Evolutionary conservation across 2,329 filamentous ascomycete species (phyloP).

Genomic region (Cytospora schulzeri): DNA sequence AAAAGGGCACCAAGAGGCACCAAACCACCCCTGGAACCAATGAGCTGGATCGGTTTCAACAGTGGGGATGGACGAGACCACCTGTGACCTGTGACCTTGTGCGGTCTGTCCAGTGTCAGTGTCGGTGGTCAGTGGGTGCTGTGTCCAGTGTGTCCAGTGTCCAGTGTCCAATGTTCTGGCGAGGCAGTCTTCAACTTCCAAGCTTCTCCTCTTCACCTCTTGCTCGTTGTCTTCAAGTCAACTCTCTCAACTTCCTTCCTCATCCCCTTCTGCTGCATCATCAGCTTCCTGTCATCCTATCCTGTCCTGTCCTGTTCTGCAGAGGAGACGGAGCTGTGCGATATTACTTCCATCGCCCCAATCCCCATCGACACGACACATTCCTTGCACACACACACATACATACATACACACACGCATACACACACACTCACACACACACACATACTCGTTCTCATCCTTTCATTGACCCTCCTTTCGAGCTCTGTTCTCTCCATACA

Average conservation of each 20-base stretch:
- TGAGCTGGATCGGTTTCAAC: constrained; percentile 9
- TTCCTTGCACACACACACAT: constrained; percentile 24
- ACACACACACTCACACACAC: not conserved
- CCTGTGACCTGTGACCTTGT: constrained; percentile 9
- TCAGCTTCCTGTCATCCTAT: constrained; percentile 21
- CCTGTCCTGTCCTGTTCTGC: constrained; percentile 13
- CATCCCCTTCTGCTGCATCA: constrained; percentile 9
- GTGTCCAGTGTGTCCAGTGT: constrained; percentile 1
- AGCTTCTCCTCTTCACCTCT: constrained; percentile 22
- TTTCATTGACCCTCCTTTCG: constrained; percentile 30
- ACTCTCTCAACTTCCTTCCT: constrained; percentile 11
- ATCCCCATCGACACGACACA: constrained; percentile 23
- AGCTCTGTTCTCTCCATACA: constrained; percentile 25
- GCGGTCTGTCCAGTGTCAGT: constrained; percentile 3
- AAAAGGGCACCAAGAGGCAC: not conserved
- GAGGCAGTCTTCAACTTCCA: constrained; percentile 9
- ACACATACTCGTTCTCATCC: constrained; percentile 25
- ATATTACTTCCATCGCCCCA: not conserved
- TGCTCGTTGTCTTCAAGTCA: constrained; percentile 18
- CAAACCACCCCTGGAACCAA: constrained; percentile 20
- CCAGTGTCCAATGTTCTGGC: not conserved
- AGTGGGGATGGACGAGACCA: constrained; percentile 13
- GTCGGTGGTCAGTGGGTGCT: not conserved
- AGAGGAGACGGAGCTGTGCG: constrained; percentile 17
- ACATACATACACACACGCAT: not conserved